phyloP scores from a whole-genome alignment of 805 yeast genomes.

The Starmera dryadoides region DNA sequence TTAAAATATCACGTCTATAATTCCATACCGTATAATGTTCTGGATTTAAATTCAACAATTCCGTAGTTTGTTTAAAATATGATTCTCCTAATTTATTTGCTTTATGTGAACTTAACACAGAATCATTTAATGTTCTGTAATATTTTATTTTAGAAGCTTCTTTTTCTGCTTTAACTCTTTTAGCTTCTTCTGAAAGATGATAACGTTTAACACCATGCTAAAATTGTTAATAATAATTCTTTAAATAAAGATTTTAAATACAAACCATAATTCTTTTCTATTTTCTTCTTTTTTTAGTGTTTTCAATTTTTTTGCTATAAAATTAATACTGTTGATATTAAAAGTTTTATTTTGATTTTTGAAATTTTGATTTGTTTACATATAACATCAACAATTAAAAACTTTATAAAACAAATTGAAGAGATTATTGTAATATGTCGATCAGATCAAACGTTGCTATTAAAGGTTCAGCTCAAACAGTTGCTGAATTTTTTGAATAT shows the following conservation, averaged over 20 bases:
- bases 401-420: too few species aligned
- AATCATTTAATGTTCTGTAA: slow-evolving; percentile 40
- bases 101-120: slow-evolving; percentile 32
- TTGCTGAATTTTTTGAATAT: slow-evolving; percentile 79
- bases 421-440: too few species aligned
- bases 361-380: too few species aligned
- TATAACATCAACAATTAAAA: too few species aligned
- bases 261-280: too few species aligned
- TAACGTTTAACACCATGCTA: slow-evolving; percentile 71
- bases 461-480: slow-evolving; percentile 72
- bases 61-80: slow-evolving; percentile 46
- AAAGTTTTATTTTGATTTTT: too few species aligned
- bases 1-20: slow-evolving; percentile 67
- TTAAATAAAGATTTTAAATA: too few species aligned
- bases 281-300: too few species aligned
- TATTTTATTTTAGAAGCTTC: slow-evolving; percentile 56
- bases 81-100: slow-evolving; percentile 24
- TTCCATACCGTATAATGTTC: slow-evolving; percentile 92
- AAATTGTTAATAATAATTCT: too few species aligned
- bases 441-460: slow-evolving; percentile 37
- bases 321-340: too few species aligned
- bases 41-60: slow-evolving; percentile 61
- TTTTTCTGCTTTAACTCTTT: slow-evolving; percentile 37
- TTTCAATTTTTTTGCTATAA: too few species aligned
- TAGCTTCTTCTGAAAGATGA: slow-evolving; percentile 48